Evolutionary conservation across 2,329 filamentous ascomycete genomes (phyloP).

Genomic region (Hypoxylon sp.): DNA sequence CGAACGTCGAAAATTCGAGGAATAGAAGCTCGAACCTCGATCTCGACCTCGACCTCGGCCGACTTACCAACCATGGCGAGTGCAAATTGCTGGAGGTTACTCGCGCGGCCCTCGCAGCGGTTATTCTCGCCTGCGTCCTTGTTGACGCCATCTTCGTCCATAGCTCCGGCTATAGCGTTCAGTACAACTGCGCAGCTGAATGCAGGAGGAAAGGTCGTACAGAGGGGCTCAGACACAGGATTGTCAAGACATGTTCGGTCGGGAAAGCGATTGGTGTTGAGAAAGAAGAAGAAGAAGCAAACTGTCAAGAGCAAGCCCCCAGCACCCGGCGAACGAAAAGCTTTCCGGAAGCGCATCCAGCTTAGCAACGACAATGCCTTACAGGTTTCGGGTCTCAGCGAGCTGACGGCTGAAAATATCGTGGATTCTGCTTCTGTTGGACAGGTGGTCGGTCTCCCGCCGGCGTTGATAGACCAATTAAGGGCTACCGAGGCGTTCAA

Average conservation of each 20-base stretch:
- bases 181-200: slow-evolving; percentile 42
- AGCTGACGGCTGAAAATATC: slow-evolving; percentile 68
- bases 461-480: slow-evolving; percentile 79
- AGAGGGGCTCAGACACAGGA: slow-evolving; percentile 19
- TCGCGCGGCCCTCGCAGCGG: slow-evolving; percentile 58
- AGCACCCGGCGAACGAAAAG: slow-evolving; percentile 83
- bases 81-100: slow-evolving; percentile 69
- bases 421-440: slow-evolving; percentile 68
- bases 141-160: slow-evolving; percentile 50
- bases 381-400: slow-evolving; percentile 74
- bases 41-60: not conserved
- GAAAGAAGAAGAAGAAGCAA: slow-evolving; percentile 68
- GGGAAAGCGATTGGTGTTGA: slow-evolving; percentile 58
- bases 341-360: slow-evolving; percentile 86
- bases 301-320: slow-evolving; percentile 66
- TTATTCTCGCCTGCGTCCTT: slow-evolving; percentile 41
- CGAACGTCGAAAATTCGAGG: slow-evolving; percentile 32
- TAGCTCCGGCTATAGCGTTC: slow-evolving; percentile 49
- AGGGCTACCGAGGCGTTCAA: slow-evolving; percentile 92
- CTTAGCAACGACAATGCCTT: slow-evolving; percentile 95
- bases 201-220: slow-evolving; percentile 5
- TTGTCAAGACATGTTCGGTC: slow-evolving; percentile 43
- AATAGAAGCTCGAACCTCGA: slow-evolving; percentile 14
- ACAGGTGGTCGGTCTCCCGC: slow-evolving; percentile 76
- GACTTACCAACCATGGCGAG: slow-evolving; percentile 62